phyloP scores from a whole-genome alignment of 2,329 filamentous ascomycete genomes.

The Hymenoscyphus linearis region DNA sequence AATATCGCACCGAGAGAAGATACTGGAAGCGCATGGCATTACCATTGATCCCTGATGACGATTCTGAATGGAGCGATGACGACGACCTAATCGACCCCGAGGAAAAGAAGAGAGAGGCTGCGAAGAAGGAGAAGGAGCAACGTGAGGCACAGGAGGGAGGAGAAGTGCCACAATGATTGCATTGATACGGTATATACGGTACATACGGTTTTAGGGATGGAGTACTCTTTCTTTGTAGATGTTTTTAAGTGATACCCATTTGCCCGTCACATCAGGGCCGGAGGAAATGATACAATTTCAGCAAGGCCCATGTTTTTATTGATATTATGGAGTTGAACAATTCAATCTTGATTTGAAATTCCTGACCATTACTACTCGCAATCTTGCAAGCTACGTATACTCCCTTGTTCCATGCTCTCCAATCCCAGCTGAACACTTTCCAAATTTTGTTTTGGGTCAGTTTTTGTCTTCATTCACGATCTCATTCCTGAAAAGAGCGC shows the following conservation, averaged over 20 bases:
- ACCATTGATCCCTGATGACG: conserved; percentile 54
- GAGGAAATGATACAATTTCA: neutral
- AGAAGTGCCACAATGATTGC: too few relatives aligned
- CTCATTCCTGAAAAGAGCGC: neutral
- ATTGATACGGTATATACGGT: neutral
- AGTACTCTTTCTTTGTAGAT: neutral
- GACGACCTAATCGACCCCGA: conserved; percentile 57
- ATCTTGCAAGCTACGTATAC: neutral
- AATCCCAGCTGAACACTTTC: too few relatives aligned
- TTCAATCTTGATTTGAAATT: neutral
- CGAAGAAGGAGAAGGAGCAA: conserved; percentile 24
- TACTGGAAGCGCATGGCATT: conserved; percentile 65
- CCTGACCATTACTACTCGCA: neutral
- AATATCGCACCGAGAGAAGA: conserved; percentile 52
- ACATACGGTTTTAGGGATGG: too few relatives aligned
- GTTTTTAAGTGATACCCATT: neutral
- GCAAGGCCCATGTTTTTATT: neutral
- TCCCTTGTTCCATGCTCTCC: too few relatives aligned
- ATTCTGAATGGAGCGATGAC: conserved; percentile 55
- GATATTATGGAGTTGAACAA: neutral
- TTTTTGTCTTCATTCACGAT: neutral
- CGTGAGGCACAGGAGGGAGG: conserved; percentile 19
- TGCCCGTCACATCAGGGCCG: neutral
- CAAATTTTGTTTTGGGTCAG: neutral
- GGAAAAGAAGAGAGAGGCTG: conserved; percentile 47